Conservation (phyloP, 2,329 filamentous ascomycete species). For the Pezizomycotina sp. region DNA sequence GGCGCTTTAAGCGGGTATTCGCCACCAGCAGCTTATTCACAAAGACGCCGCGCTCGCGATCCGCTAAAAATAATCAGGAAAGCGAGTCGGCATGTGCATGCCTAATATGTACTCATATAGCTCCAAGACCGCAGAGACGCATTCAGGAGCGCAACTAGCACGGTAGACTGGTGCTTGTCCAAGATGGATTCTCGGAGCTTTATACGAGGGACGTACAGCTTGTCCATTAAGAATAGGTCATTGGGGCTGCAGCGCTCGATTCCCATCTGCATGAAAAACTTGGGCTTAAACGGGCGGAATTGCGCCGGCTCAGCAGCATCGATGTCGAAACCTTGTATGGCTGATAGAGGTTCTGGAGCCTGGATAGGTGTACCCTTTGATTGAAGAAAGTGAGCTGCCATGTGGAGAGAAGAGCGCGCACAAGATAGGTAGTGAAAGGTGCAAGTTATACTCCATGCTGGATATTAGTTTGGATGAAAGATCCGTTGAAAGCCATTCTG, state of each 20-base stretch:
- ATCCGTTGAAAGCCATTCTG: too few relatives aligned
- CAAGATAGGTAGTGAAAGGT: too few relatives aligned
- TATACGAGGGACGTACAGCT: conserved; percentile 35
- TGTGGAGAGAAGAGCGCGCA: too few relatives aligned
- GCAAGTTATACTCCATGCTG: too few relatives aligned
- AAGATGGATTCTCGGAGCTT: conserved; percentile 20
- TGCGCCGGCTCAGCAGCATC: conserved; percentile 29
- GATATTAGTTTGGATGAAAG: too few relatives aligned
- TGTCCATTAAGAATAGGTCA: conserved; percentile 39
- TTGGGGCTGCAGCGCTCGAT: conserved; percentile 28
- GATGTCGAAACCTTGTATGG: conserved; percentile 31
- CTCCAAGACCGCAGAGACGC: conserved; percentile 34
- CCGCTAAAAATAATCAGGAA: conserved; percentile 36
- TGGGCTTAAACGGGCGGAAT: conserved; percentile 37
- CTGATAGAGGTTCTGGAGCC: conserved; percentile 23
- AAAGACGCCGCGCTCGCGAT: conserved; percentile 20
- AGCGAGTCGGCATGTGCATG: conserved; percentile 35
- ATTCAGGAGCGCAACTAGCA: conserved; percentile 33
- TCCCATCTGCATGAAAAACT: conserved; percentile 41
- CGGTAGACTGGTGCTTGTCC: conserved; percentile 28
- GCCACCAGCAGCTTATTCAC: too few relatives aligned
- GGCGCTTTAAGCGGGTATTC: too few relatives aligned
- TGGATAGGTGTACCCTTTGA: too few relatives aligned
- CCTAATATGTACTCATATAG: conserved; percentile 35
- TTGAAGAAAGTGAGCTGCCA: too few relatives aligned